Evolutionary conservation across 2,329 filamentous ascomycete genomes (phyloP).

Genomic region (Penicillium thymicola): DNA sequence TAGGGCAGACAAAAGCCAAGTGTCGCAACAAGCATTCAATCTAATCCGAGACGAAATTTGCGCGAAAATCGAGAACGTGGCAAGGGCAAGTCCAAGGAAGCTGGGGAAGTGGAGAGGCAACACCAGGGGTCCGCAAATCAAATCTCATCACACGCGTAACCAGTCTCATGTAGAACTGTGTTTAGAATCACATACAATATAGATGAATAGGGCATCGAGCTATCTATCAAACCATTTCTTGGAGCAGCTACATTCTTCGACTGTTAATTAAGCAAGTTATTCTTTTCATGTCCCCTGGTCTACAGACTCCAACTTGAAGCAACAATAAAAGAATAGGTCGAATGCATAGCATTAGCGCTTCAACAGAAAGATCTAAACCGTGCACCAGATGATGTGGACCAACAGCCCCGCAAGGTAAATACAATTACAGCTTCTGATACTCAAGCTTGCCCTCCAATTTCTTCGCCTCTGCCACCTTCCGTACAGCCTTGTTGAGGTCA

Average conservation of each 20-base stretch:
- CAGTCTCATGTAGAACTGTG: not conserved
- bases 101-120: constrained; percentile 6
- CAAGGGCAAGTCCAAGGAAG: not conserved
- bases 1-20: not conserved
- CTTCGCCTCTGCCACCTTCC: constrained; percentile 96
- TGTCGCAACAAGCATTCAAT: not conserved
- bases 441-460: constrained; percentile 98
- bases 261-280: not conserved
- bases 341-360: constrained; percentile 16
- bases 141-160: constrained; percentile 2
- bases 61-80: constrained; percentile 1
- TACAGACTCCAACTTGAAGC: not conserved
- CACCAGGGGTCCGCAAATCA: constrained; percentile 5
- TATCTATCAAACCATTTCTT: not conserved
- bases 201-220: not conserved
- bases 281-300: not conserved
- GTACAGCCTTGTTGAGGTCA: constrained; percentile 98
- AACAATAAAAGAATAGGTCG: not conserved
- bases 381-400: constrained; percentile 7
- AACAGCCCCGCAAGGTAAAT: constrained; percentile 15
- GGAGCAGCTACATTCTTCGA: not conserved
- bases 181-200: not conserved
- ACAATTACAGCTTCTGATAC: constrained; percentile 70
- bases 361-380: constrained; percentile 9
- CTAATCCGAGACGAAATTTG: not conserved